Percentiles rank a stretch among this genome's conserved stretches.
Evolutionary conservation across 2,329 filamentous ascomycete genomes (phyloP).

Genomic region (Leptosphaerulina australis): DNA sequence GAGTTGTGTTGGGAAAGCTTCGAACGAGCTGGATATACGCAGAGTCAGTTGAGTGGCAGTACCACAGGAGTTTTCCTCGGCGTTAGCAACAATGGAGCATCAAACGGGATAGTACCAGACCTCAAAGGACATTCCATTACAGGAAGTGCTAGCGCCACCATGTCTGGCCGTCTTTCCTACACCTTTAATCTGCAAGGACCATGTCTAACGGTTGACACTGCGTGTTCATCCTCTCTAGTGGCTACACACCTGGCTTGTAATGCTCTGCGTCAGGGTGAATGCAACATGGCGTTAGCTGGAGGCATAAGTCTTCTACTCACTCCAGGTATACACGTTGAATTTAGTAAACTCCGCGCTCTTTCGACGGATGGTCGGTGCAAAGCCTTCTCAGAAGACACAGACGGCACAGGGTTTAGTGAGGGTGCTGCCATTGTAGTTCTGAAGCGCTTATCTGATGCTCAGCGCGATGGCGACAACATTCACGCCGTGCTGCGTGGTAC

Average conservation of each 20-base stretch:
- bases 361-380: slow-evolving; percentile 49
- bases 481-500: slow-evolving; percentile 39
- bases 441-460: slow-evolving; percentile 54
- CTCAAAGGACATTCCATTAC: slow-evolving; percentile 29
- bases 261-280: slow-evolving; percentile 38
- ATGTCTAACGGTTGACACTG: slow-evolving; percentile 34
- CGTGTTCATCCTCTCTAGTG: slow-evolving; percentile 33
- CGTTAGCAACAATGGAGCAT: slow-evolving; percentile 20
- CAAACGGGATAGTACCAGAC: slow-evolving; percentile 23
- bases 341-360: slow-evolving; percentile 52
- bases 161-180: slow-evolving; percentile 31
- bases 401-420: slow-evolving; percentile 70
- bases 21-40: slow-evolving; percentile 35
- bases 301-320: too few relatives aligned
- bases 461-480: slow-evolving; percentile 43
- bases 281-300: slow-evolving; percentile 43
- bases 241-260: slow-evolving; percentile 31
- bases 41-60: slow-evolving; percentile 18
- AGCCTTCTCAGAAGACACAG: slow-evolving; percentile 59
- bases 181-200: slow-evolving; percentile 35
- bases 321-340: slow-evolving; percentile 51
- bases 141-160: slow-evolving; percentile 21
- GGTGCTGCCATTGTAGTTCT: slow-evolving; percentile 53
- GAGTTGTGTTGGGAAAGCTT: slow-evolving; percentile 47
- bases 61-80: slow-evolving; percentile 35